Percentiles rank a stretch among this genome's conserved stretches.
Evolutionary conservation across 352 stramenopile species (phyloP).

Genomic region (Pythium volutum): DNA sequence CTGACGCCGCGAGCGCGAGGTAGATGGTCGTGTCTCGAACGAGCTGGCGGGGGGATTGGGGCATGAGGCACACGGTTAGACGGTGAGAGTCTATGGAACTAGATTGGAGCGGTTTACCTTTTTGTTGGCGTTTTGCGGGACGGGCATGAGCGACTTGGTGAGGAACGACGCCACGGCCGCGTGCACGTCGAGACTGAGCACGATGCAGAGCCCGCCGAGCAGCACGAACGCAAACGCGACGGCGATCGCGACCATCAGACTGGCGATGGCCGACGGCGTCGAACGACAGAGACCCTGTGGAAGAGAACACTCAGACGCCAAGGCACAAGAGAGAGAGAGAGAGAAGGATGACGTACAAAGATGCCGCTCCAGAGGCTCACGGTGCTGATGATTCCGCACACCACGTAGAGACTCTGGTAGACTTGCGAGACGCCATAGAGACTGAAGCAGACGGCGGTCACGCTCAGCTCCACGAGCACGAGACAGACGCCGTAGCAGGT

Average conservation of each 20-base stretch:
- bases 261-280: conserved; percentile 48
- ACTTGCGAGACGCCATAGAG: conserved; percentile 42
- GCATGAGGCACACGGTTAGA: too few relatives aligned
- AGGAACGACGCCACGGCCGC: conserved; percentile 48
- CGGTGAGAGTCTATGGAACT: too few relatives aligned
- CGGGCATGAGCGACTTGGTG: conserved; percentile 40
- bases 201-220: conserved; percentile 53
- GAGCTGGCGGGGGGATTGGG: conserved; percentile 29
- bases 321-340: not conserved
- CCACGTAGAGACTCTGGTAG: conserved; percentile 31
- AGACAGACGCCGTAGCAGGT: conserved; percentile 37
- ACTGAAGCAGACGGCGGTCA: conserved; percentile 35
- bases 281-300: conserved; percentile 49
- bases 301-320: not conserved
- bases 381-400: conserved; percentile 36
- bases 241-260: conserved; percentile 50
- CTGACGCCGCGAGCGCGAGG: conserved; percentile 32
- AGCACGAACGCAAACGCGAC: conserved; percentile 47
- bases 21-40: conserved; percentile 36
- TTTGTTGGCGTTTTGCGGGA: conserved; percentile 31
- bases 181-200: conserved; percentile 44
- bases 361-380: conserved; percentile 41
- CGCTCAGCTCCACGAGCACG: conserved; percentile 39
- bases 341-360: conserved; percentile 31
- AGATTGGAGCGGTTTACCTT: too few relatives aligned